Evolutionary conservation across 2,329 filamentous ascomycete genomes (phyloP), one percentile per base, ranked within the genome.

Genomic region (Colletotrichum euphorbiae): DNA sequence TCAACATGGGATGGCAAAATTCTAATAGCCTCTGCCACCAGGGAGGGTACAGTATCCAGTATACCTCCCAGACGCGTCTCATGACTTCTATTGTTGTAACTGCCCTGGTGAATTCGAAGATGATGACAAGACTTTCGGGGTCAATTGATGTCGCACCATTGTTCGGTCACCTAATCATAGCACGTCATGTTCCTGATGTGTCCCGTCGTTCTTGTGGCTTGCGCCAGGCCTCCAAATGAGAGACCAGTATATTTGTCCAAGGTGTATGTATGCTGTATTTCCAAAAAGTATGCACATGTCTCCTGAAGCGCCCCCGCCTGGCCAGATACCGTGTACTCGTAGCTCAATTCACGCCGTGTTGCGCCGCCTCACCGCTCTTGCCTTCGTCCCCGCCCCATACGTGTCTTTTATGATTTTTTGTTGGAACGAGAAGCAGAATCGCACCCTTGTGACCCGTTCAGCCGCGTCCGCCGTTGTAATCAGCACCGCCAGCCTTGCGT

Each of bases 401-500:
- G 12, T 63, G 48, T 28, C 40, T 21, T 54, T 31, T 46, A 1
- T 28, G 33, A 28, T 12, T 51, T 19, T 15, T 13, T 28, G 15
- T 9, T 6, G 33, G 28, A 58, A n/a, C n/a, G 40, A 8, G 12
- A n/a, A 21, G 19, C 6, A 43, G 13, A 12, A 38, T 13, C 11
- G 5, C 6, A 2, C 13, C 45, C 9, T 11, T 45, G 17, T 4
- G 6, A 15, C 1, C n/a, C 4, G n/a, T 13, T 57, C 72, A 88
- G 8, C 87, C 88, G 70, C 88, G 79, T 11, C 87, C 89, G 7
- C 89, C 89, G 74, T 91, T 90, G 83, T 91, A 92, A 78, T 92
- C 90, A 15, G 90, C 90, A 36, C 90, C 90, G 62, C 90, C 90
- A 4, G 87, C 89, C 80, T 87, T 90, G 77, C 90, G 81, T 78